Conservation (phyloP, 2,329 filamentous ascomycete genomes). For the Ophiostoma sp. region DNA sequence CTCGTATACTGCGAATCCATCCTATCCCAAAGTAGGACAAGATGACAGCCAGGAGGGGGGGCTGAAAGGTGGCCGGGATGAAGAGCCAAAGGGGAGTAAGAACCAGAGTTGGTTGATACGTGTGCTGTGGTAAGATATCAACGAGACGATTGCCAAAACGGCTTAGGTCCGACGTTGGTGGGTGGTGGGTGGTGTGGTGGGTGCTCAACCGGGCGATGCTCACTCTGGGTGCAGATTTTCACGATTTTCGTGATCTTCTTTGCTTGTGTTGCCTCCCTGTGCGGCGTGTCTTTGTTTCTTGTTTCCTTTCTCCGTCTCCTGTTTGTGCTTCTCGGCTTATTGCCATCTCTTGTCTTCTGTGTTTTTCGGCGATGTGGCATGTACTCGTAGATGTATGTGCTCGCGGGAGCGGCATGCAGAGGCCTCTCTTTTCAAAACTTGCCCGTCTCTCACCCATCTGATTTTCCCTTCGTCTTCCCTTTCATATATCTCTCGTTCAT, state of each 20-base stretch:
- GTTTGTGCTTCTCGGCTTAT: not conserved
- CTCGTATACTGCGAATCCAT: not conserved
- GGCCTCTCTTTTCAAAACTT: not conserved
- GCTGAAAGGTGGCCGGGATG: not conserved
- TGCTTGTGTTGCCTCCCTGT: not conserved
- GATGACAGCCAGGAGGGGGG: not conserved
- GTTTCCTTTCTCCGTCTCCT: not conserved
- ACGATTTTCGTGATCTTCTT: slow-evolving; percentile 8
- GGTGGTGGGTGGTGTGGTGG: not conserved
- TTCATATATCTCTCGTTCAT: not conserved
- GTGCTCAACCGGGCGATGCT: not conserved
- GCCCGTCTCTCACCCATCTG: not conserved
- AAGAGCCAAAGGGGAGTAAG: not conserved
- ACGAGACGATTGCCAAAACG: not conserved
- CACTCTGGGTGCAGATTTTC: not conserved
- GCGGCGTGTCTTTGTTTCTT: not conserved
- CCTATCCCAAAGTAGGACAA: not conserved
- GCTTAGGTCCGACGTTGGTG: not conserved
- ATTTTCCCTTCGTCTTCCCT: not conserved
- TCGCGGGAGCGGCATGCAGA: slow-evolving; percentile 3
- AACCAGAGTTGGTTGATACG: not conserved
- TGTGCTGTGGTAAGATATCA: too few species aligned
- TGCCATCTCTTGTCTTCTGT: not conserved
- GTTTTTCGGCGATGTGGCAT: not conserved
- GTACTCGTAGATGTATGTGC: not conserved